phyloP scores from a whole-genome alignment of 345 rosid genomes.

The Trapa incisa region DNA sequence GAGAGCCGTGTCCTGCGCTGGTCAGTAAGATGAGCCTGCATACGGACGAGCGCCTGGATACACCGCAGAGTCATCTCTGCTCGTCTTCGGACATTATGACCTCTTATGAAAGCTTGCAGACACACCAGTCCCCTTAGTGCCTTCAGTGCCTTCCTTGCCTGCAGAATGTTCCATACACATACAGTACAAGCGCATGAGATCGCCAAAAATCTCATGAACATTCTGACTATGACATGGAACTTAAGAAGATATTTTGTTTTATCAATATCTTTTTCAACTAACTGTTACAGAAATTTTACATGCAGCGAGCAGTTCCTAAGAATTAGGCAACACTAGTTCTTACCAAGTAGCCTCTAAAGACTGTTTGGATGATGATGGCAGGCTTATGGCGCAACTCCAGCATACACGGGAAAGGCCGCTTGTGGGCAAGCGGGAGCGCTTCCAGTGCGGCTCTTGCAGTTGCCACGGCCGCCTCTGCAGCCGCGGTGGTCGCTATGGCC shows the following conservation, averaged over 20 bases:
- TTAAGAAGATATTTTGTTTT: background rate
- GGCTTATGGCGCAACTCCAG: conserved; percentile 35
- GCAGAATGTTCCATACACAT: conserved; percentile 3
- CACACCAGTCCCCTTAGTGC: conserved; percentile 70
- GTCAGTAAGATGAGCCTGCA: conserved; percentile 53
- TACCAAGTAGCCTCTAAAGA: conserved; percentile 82
- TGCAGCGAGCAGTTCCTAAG: background rate
- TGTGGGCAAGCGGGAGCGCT: conserved; percentile 23
- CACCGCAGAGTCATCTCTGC: conserved; percentile 52
- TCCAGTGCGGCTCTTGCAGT: conserved; percentile 43
- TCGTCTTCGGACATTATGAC: conserved; percentile 63
- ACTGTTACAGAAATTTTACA: background rate
- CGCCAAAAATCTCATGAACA: no score
- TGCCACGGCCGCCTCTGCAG: conserved; percentile 52
- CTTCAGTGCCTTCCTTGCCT: conserved; percentile 73
- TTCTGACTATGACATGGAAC: background rate
- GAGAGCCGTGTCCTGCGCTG: conserved; percentile 35
- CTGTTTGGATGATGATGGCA: conserved; percentile 61
- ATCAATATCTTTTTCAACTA: background rate
- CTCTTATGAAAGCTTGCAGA: conserved; percentile 91
- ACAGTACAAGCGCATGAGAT: no score
- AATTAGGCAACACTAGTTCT: background rate
- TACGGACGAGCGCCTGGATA: conserved; percentile 60
- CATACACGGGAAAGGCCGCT: conserved; percentile 28
- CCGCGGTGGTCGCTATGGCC: conserved; percentile 43